Conservation (phyloP, 1,139 yeast genomes). For the Hansenula sp. region DNA sequence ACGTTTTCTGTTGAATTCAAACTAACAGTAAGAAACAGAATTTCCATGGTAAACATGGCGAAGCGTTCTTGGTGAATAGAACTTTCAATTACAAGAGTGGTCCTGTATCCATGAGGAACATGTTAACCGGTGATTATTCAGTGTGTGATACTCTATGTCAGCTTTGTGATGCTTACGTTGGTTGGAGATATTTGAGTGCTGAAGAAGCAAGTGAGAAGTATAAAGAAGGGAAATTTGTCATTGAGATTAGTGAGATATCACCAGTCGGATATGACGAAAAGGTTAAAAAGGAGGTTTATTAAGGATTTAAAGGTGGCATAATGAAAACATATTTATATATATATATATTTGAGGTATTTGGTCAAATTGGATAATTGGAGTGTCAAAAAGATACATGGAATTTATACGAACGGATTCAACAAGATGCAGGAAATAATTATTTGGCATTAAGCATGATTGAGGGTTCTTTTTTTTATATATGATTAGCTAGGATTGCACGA, state of each 20-base stretch:
- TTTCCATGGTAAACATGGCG: slow-evolving; percentile 36
- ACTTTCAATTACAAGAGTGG: slow-evolving; percentile 33
- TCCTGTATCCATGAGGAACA: slow-evolving; percentile 34
- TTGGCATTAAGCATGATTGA: no score
- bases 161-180: slow-evolving; percentile 59
- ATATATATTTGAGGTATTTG: no score
- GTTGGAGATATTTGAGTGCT: slow-evolving; percentile 77
- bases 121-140: slow-evolving; percentile 71
- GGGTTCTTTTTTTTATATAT: no score
- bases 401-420: no score
- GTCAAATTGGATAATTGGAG: no score
- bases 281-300: slow-evolving; percentile 2
- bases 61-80: slow-evolving; percentile 33
- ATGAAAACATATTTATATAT: no score
- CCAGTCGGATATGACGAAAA: not conserved
- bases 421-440: no score
- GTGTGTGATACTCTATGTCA: slow-evolving; percentile 64
- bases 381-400: no score
- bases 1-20: no score
- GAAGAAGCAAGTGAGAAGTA: slow-evolving; percentile 53
- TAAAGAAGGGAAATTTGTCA: slow-evolving; percentile 76
- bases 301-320: not conserved
- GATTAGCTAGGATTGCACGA: no score
- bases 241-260: slow-evolving; percentile 40
- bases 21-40: slow-evolving; percentile 18